phyloP scores from a whole-genome alignment of 1,284 basidiomycete genomes.

The Hypsizygus ulmarius region DNA sequence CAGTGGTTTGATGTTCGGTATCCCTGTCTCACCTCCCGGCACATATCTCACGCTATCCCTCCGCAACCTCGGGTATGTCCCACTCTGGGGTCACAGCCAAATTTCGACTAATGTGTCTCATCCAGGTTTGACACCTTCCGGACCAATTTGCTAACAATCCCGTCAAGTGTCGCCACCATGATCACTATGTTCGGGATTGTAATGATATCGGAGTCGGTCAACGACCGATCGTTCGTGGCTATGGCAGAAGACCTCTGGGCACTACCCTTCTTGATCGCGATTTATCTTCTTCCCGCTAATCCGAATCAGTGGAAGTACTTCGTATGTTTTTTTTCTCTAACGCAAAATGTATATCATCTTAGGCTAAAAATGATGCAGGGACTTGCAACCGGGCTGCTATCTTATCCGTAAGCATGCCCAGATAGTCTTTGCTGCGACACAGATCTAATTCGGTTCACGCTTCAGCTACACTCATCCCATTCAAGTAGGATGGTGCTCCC shows the following conservation, averaged over 20 bases:
- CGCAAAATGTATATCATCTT: not conserved
- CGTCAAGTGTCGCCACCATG: conserved; percentile 43
- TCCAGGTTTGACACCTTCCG: conserved; percentile 56
- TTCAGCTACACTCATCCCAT: conserved; percentile 25
- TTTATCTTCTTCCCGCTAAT: conserved; percentile 43
- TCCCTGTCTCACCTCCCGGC: conserved; percentile 47
- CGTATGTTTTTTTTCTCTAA: conserved; percentile 25
- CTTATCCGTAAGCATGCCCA: conserved; percentile 30
- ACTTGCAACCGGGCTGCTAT: conserved; percentile 32
- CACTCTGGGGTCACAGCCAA: not conserved
- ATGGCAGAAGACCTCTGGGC: conserved; percentile 51
- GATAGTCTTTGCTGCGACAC: not conserved
- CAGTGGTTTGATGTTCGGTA: conserved; percentile 44
- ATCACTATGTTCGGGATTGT: conserved; percentile 44
- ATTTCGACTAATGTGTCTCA: not conserved
- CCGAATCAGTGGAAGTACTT: conserved; percentile 51
- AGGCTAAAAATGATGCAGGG: conserved; percentile 21
- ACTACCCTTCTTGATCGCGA: conserved; percentile 49
- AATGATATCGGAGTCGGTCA: conserved; percentile 43
- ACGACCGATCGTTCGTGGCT: conserved; percentile 45
- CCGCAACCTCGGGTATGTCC: conserved; percentile 50
- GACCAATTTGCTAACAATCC: conserved; percentile 62
- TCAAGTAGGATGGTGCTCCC: conserved; percentile 53
- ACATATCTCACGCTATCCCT: conserved; percentile 64
- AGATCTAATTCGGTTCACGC: not conserved